Evolutionary conservation across 495 filamentous ascomycete species (phyloP).

Genomic region (Trichoderma gamsii): DNA sequence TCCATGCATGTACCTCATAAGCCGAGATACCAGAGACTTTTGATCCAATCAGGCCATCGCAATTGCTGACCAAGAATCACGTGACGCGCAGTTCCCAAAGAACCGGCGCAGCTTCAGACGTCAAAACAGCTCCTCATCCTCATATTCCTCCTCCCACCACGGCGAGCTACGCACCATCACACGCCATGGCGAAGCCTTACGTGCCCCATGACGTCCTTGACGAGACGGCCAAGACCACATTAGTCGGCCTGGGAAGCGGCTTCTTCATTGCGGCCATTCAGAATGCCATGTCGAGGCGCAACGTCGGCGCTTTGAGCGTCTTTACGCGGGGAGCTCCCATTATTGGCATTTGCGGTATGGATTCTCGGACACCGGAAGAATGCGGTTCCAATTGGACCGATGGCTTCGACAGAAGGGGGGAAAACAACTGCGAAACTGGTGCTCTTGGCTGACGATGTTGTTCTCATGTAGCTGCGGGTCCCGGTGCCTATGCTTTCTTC

Average conservation of each 20-base stretch:
- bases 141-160: not conserved
- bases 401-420: conserved; percentile 21
- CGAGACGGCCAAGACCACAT: conserved; percentile 14
- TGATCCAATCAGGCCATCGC: not conserved
- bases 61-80: conserved; percentile 14
- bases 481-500: conserved; percentile 23
- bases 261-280: conserved; percentile 68
- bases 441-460: conserved; percentile 22
- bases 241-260: conserved; percentile 36
- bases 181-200: conserved; percentile 10
- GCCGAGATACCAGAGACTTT: not conserved
- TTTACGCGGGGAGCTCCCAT: conserved; percentile 53
- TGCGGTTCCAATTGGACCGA: conserved; percentile 52
- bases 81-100: not conserved
- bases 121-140: conserved; percentile 15
- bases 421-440: not conserved
- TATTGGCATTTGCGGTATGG: conserved; percentile 36
- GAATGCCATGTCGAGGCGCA: conserved; percentile 74
- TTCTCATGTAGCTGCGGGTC: conserved; percentile 65
- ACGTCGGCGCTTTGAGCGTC: conserved; percentile 69
- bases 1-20: not conserved
- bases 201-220: conserved; percentile 16
- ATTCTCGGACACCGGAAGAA: conserved; percentile 22
- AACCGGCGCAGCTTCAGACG: conserved; percentile 4
- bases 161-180: conserved; percentile 2